Percentiles rank a stretch among this genome's conserved stretches.
phyloP scores from a whole-genome alignment of 2,329 filamentous ascomycete genomes.

The Lecanosticta acicola region DNA sequence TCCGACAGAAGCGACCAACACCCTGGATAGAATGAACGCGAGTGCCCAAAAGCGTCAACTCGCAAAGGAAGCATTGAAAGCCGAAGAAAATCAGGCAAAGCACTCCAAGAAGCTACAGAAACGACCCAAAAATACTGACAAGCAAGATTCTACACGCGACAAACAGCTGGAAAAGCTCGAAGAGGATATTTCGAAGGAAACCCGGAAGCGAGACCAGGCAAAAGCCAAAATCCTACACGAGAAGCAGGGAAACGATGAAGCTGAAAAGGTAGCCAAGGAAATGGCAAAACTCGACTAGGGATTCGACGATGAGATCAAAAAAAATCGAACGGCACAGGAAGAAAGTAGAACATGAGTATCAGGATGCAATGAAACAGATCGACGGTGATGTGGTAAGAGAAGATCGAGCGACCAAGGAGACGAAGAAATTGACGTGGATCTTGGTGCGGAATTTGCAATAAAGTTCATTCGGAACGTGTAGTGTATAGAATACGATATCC shows the following conservation, averaged over 20 bases:
- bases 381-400: neutral
- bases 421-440: neutral
- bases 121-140: neutral
- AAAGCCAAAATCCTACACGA: neutral
- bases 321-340: neutral
- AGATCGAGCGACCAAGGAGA: neutral
- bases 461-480: neutral
- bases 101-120: neutral
- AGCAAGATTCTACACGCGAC: neutral
- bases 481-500: too few relatives aligned
- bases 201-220: neutral
- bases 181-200: conserved; percentile 1
- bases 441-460: neutral
- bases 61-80: conserved; percentile 7
- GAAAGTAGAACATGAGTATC: neutral
- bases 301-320: neutral
- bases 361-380: neutral
- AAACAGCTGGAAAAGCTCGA: conserved; percentile 5
- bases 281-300: neutral
- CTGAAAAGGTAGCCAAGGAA: conserved; percentile 1
- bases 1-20: conserved; percentile 1
- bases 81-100: neutral
- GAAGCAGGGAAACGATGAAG: neutral
- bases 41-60: neutral
- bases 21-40: conserved; percentile 3